Conservation (phyloP, 2,329 filamentous ascomycete species). For the Aspergillus hortae region DNA sequence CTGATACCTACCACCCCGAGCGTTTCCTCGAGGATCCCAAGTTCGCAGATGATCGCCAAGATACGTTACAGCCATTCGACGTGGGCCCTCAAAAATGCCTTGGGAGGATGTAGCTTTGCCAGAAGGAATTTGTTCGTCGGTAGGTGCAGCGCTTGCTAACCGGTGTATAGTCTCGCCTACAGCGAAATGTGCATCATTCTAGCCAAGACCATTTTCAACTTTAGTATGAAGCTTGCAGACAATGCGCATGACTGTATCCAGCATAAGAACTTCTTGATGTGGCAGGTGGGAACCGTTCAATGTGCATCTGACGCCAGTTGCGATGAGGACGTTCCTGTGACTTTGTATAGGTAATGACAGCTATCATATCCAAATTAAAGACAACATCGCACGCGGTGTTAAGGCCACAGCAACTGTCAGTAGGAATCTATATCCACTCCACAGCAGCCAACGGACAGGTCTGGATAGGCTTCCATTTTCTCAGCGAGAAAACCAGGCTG, state of each 20-base stretch:
- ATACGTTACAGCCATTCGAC: constrained; percentile 49
- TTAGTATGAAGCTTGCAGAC: constrained; percentile 44
- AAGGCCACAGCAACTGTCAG: too few species aligned
- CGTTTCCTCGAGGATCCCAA: constrained; percentile 27
- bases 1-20: constrained; percentile 48
- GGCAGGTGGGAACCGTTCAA: constrained; percentile 40
- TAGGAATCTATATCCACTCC: too few species aligned
- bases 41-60: constrained; percentile 42
- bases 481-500: too few species aligned
- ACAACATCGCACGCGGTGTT: too few species aligned
- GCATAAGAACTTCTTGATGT: constrained; percentile 40
- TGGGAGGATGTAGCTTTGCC: constrained; percentile 44
- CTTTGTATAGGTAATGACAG: not conserved
- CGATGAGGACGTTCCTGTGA: not conserved
- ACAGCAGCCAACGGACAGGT: too few species aligned
- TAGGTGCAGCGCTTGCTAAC: not conserved
- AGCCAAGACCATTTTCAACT: constrained; percentile 48
- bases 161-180: constrained; percentile 43
- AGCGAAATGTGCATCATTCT: constrained; percentile 51
- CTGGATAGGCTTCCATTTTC: too few species aligned
- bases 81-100: constrained; percentile 51
- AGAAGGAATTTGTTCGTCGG: not conserved
- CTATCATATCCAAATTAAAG: too few species aligned
- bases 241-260: constrained; percentile 38
- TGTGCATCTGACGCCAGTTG: constrained; percentile 32